These are phyloP conservation scores for Penicillium paxilli DNA, from an alignment of 495 filamentous ascomycete species.

Conservation along the genomic window DNA sequence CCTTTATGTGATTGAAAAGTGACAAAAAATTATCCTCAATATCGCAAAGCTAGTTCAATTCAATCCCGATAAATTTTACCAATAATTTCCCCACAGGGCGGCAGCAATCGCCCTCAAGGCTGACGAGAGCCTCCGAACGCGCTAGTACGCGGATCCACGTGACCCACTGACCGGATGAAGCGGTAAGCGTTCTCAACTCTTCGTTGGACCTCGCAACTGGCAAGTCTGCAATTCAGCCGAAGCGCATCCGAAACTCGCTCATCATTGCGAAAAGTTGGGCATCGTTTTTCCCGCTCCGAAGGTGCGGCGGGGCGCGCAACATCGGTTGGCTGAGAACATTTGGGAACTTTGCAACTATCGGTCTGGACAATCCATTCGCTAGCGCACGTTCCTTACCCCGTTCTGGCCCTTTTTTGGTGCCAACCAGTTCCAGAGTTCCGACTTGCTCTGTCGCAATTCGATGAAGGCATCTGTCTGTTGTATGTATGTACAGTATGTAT, in stretches of 20 bases:
- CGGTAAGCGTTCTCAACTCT: conserved; percentile 23
- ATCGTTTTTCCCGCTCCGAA: conserved; percentile 15
- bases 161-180: conserved; percentile 27
- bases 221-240: conserved; percentile 25
- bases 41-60: neutral
- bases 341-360: conserved; percentile 1
- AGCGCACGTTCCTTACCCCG: conserved; percentile 8
- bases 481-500: neutral
- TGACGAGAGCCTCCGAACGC: conserved; percentile 15
- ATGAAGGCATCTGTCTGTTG: neutral
- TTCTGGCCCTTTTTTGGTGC: conserved; percentile 11
- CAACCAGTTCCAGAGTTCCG: neutral
- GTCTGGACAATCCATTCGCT: conserved; percentile 12
- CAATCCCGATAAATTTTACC: neutral
- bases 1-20: neutral
- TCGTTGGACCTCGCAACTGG: conserved; percentile 1
- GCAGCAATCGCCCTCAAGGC: conserved; percentile 17
- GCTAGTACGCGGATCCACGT: conserved; percentile 29
- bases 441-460: neutral
- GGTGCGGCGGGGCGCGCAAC: conserved; percentile 12
- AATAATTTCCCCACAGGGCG: neutral
- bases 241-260: conserved; percentile 26
- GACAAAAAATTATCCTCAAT: neutral
- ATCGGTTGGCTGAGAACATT: neutral
- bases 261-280: conserved; percentile 20